phyloP scores from a whole-genome alignment of 495 filamentous ascomycete species.

The Podospora pseudocomata region DNA sequence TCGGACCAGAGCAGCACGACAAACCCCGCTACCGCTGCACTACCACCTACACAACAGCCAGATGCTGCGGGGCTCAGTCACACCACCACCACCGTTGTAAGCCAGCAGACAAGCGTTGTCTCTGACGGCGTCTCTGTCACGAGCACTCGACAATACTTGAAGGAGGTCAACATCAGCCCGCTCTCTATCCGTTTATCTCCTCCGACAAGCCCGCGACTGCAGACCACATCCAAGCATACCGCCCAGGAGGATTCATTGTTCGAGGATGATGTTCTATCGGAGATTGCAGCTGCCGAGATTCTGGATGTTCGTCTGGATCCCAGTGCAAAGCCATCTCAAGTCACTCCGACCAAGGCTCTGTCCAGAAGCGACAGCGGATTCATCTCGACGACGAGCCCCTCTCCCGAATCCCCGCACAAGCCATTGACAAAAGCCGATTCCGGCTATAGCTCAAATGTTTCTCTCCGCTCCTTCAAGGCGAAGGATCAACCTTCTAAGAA shows the following conservation, averaged over 20 bases:
- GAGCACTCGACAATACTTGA: constrained; percentile 22
- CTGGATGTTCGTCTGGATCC: constrained; percentile 41
- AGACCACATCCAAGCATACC: constrained; percentile 46
- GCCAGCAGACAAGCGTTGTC: constrained; percentile 5
- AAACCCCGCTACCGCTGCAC: neutral
- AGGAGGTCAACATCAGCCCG: constrained; percentile 31
- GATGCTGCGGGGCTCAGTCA: constrained; percentile 19
- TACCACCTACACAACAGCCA: constrained; percentile 14
- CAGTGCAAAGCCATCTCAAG: constrained; percentile 35
- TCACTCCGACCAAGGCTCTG: constrained; percentile 21
- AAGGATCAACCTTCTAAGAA: constrained; percentile 16
- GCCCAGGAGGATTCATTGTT: constrained; percentile 49
- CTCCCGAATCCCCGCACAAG: constrained; percentile 35
- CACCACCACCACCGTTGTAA: constrained; percentile 18
- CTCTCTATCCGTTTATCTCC: constrained; percentile 28
- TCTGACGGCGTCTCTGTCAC: neutral
- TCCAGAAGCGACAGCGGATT: constrained; percentile 46
- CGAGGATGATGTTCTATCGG: constrained; percentile 36
- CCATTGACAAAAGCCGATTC: constrained; percentile 51
- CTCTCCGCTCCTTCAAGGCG: constrained; percentile 43
- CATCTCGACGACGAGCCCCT: constrained; percentile 32
- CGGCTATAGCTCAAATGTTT: constrained; percentile 55
- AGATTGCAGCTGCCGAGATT: constrained; percentile 36
- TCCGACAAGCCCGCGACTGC: constrained; percentile 31
- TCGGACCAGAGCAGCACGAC: neutral